Evolutionary conservation across 2,329 filamentous ascomycete species (phyloP), one percentile per base, ranked within the genome.

Genomic region (Tolypocladium capitatum): DNA sequence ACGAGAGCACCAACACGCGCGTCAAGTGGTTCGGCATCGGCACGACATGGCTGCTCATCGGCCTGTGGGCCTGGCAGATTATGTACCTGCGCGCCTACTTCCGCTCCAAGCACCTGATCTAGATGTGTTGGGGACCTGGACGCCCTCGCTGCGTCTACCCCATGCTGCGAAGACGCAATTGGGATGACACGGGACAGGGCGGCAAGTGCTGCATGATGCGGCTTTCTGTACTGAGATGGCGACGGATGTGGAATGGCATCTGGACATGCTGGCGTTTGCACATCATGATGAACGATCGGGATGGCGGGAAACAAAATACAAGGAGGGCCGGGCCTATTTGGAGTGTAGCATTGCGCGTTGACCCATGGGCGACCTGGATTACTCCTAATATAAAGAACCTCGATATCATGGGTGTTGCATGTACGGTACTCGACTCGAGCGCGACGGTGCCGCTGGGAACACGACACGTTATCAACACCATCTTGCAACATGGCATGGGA

Each of bases 1-100:
- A 98, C 69, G 92, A 98, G 83, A 97, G 91, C 75, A 98, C 92
- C 56, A 98, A 98, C 71, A 92, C 86, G 70, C 81, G 92, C 50
- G 92, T 98, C 61, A 98, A 97, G 75, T 97, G 88, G 89, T 98
- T 98, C 69, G 91, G 91, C 44, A 82, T 96, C 65, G 81, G 83
- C 55, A 97, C 91, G 28, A 97, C 95, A 71, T 84, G 88, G 52
- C 83, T 96, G 74, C 72, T 98, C 58, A 74, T 96, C 56, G 86
- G 80, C 32, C 74, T 98, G 58, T 94, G 92, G 67, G 89, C 74
- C 38, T 98, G 92, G 92, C 92, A 98, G 80, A 86, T 98, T 62
- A 81, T 98, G 64, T 98, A 98, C 70, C 75, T 98, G 69, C 79
- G 92, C 65, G 90, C 91, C 54, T 98, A 98, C 76, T 98, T 98